Evolutionary conservation across 768 basidiomycete genomes (phyloP).

Genomic region (Suillus hirtellus): DNA sequence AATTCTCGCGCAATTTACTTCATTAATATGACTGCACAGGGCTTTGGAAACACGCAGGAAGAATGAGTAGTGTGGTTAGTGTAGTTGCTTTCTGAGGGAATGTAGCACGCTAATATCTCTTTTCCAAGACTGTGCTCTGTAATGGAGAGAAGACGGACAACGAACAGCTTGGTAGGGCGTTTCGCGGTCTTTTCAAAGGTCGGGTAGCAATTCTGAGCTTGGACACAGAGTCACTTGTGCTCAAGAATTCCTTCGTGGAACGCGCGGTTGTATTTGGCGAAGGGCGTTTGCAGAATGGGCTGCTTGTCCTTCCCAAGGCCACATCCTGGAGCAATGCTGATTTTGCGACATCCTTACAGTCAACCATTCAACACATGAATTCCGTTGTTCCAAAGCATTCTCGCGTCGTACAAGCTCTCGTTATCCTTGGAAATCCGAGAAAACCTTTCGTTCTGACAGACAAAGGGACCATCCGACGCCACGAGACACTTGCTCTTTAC

Average conservation of each 20-base stretch:
- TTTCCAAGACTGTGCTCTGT: background rate
- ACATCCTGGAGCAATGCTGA: background rate
- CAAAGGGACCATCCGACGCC: background rate
- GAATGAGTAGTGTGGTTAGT: background rate
- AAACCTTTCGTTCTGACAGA: background rate
- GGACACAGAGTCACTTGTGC: background rate
- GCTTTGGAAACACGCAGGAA: background rate
- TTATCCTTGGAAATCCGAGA: background rate
- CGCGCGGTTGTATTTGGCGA: background rate
- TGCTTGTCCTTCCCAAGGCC: background rate
- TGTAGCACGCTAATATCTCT: background rate
- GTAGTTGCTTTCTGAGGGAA: background rate
- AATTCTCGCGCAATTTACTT: background rate
- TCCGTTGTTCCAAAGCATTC: background rate
- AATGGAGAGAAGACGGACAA: conserved; percentile 1
- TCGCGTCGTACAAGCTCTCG: background rate
- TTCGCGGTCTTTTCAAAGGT: background rate
- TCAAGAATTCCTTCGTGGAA: background rate
- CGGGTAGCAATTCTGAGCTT: background rate
- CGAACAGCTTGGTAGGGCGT: background rate
- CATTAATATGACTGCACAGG: background rate
- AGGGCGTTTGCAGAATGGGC: background rate
- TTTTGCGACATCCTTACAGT: background rate
- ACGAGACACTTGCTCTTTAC: background rate
- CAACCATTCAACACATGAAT: background rate